Evolutionary conservation across 2,329 filamentous ascomycete species (phyloP).

Genomic region (Fusarium sp.): DNA sequence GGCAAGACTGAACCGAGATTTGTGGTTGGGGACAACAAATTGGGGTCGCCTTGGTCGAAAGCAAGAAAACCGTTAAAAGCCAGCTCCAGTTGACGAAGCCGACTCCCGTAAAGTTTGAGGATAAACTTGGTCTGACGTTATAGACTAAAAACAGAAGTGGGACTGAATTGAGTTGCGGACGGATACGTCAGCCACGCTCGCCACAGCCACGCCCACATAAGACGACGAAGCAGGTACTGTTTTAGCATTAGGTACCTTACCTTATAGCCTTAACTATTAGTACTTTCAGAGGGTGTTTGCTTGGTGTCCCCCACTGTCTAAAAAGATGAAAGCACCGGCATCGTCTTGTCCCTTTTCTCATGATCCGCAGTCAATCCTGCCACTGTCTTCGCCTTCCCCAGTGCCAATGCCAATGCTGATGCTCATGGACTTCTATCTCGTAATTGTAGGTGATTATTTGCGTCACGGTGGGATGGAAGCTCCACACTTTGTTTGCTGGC

Average conservation of each 20-base stretch:
- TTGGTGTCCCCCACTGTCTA: not conserved
- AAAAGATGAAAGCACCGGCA: not conserved
- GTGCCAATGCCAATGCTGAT: not conserved
- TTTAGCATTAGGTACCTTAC: no score
- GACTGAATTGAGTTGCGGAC: not conserved
- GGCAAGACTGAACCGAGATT: not conserved
- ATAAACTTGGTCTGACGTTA: slow-evolving; percentile 21
- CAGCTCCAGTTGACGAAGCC: slow-evolving; percentile 4
- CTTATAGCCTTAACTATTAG: no score
- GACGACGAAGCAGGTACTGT: not conserved
- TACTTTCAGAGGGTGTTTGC: not conserved
- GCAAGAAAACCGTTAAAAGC: not conserved
- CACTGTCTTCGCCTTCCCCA: not conserved
- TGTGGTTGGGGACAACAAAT: not conserved
- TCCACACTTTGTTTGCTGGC: slow-evolving; percentile 16
- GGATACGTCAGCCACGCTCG: slow-evolving; percentile 9
- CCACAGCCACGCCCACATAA: slow-evolving; percentile 9
- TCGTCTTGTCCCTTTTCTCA: not conserved
- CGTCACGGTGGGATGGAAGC: slow-evolving; percentile 30
- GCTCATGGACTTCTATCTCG: slow-evolving; percentile 10
- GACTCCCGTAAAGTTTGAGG: slow-evolving; percentile 13
- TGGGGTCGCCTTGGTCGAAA: not conserved
- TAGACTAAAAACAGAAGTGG: not conserved
- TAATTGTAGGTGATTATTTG: slow-evolving; percentile 29
- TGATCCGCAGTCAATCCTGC: not conserved